phyloP scores from a whole-genome alignment of 2,329 filamentous ascomycete species.

The Apiospora arundinis region DNA sequence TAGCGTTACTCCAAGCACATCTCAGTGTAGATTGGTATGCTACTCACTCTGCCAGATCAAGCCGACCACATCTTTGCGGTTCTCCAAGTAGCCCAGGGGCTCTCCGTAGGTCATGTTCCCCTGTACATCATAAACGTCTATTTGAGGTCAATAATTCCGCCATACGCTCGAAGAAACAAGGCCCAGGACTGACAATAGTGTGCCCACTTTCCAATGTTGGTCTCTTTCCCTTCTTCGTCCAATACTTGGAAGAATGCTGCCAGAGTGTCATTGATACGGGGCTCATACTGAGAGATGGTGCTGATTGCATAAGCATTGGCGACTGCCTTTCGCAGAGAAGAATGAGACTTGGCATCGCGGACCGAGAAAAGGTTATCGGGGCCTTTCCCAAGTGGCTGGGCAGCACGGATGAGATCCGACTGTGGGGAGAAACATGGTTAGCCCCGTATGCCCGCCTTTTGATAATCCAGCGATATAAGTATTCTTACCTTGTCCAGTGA shows the following conservation, averaged over 20 bases:
- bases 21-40: neutral
- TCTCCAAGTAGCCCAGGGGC: neutral
- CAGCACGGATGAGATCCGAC: constrained; percentile 5
- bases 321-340: constrained; percentile 8
- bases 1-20: neutral
- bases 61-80: neutral
- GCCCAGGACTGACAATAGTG: neutral
- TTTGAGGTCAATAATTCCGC: neutral
- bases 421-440: neutral
- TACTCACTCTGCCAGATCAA: constrained; percentile 8
- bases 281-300: constrained; percentile 22
- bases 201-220: neutral
- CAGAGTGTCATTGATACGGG: constrained; percentile 20
- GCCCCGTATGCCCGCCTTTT: neutral
- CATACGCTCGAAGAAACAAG: neutral
- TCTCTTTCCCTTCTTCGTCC: neutral
- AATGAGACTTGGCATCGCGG: constrained; percentile 20
- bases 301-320: constrained; percentile 21
- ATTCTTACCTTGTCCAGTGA: constrained; percentile 15
- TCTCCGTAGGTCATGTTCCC: constrained; percentile 5
- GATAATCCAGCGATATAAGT: no score
- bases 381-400: neutral
- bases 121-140: constrained; percentile 12
- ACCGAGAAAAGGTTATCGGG: constrained; percentile 20
- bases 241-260: constrained; percentile 5